phyloP scores from a whole-genome alignment of 495 filamentous ascomycete species.

The Penicillium canariense region DNA sequence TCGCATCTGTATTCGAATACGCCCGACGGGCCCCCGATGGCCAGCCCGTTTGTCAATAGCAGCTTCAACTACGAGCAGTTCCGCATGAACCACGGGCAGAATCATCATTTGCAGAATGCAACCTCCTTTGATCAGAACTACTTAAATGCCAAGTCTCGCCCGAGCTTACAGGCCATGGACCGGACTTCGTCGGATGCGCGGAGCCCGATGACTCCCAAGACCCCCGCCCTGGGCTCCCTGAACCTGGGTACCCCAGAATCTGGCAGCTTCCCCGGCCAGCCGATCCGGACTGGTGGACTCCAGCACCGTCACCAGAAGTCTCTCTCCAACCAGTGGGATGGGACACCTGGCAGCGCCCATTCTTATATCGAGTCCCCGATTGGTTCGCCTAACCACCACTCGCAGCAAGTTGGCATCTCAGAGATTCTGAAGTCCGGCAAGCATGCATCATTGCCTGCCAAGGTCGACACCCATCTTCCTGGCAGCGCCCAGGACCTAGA shows the following conservation, averaged over 20 bases:
- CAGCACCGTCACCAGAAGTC: conserved; percentile 76
- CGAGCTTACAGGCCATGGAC: conserved; percentile 61
- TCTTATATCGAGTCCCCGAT: conserved; percentile 83
- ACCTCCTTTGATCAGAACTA: conserved; percentile 55
- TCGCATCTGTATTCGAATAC: conserved; percentile 79
- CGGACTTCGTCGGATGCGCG: conserved; percentile 66
- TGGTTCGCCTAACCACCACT: conserved; percentile 60
- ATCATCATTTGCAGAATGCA: conserved; percentile 48
- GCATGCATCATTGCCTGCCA: conserved; percentile 67
- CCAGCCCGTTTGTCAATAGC: conserved; percentile 75
- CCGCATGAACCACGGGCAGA: conserved; percentile 57
- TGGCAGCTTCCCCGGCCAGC: conserved; percentile 69
- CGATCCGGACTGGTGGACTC: conserved; percentile 59
- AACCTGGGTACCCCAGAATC: conserved; percentile 63
- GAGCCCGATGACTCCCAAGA: conserved; percentile 80
- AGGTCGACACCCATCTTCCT: conserved; percentile 58
- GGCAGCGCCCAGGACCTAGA: conserved; percentile 54
- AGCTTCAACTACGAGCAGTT: conserved; percentile 73
- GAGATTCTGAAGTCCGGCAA: conserved; percentile 68
- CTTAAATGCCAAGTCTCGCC: conserved; percentile 51
- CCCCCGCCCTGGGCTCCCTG: conserved; percentile 56
- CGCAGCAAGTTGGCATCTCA: conserved; percentile 62
- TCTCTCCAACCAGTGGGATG: conserved; percentile 77
- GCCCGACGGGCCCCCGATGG: conserved; percentile 81
- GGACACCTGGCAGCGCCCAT: conserved; percentile 72